These are phyloP conservation scores for Seminavis robusta DNA, from an alignment of 108 stramenopile species.

Conservation along the genomic window DNA sequence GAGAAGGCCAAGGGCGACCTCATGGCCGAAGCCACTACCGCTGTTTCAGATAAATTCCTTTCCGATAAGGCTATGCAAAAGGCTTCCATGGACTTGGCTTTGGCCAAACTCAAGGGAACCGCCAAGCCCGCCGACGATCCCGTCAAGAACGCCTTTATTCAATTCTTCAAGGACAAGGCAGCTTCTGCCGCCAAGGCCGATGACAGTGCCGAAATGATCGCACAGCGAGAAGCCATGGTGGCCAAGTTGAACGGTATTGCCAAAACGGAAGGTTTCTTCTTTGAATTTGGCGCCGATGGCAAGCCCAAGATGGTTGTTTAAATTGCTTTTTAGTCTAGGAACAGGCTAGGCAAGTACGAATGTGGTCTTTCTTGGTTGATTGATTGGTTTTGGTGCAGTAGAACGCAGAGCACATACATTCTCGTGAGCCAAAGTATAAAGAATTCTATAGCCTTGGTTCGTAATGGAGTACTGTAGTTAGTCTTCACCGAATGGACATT, in stretches of 20 bases:
- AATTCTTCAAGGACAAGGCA: conserved; percentile 75
- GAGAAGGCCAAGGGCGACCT: conserved; percentile 82
- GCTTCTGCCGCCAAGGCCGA: conserved; percentile 62
- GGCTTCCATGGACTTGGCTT: conserved; percentile 66
- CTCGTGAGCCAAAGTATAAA: no score
- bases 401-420: no score
- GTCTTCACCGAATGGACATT: no score
- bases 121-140: conserved; percentile 48
- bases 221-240: conserved; percentile 56
- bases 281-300: conserved; percentile 65
- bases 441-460: no score
- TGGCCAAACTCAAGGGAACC: conserved; percentile 62
- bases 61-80: conserved; percentile 65
- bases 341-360: no score
- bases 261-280: conserved; percentile 72
- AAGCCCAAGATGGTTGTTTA: conserved; percentile 71
- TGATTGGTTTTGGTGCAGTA: no score
- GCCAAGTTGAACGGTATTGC: conserved; percentile 78
- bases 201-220: conserved; percentile 59
- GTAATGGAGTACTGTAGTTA: no score
- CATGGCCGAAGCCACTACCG: conserved; percentile 77
- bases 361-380: no score
- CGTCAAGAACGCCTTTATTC: conserved; percentile 65
- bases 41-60: conserved; percentile 62
- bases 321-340: not conserved